Evolutionary conservation across 139 green algal genomes (phyloP), one percentile per base, ranked within the genome.

Genomic region (Chlamydomonas sp.): DNA sequence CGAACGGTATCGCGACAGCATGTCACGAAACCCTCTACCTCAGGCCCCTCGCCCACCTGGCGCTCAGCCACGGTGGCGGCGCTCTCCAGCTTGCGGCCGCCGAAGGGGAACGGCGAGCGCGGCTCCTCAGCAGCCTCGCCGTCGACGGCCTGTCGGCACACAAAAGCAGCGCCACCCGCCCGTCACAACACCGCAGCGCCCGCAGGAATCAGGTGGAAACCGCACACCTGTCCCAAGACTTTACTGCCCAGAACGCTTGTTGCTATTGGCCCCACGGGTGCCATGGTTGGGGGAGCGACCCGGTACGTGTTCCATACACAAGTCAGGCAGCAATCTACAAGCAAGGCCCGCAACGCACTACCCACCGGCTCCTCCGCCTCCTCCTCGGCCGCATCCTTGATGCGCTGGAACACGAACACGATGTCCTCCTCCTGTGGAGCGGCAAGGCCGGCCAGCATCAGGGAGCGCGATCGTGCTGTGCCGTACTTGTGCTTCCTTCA

Each of bases 401-500:
- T 58, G 7, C 88, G 77, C 63, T 85, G 68, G 85, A 93, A 93
- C 72, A 93, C 88, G 86, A 90, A 91, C 80, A 93, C 88, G 5
- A 93, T 87, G 80, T 91, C 77, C 61, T 91, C 90, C 2, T 71
- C 2, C 66, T 3, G n/a, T 66, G 63, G n/a, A 63, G 58, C 59
- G 71, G 71, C 82, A 49, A 49, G 31, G 31, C 31, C 31, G 31
- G 0, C 31, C 31, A 49, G 0, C 31, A 49, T 49, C 0, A 49
- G 31, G 31, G 31, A 49, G 31, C 31, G 31, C 31, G 31, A 49
- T 49, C 31, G 31, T 49, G 31, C 31, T 49, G 31, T 49, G 31
- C 31, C 31, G 31, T 49, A 49, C 31, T 49, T 49, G 31, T 49
- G 31, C 31, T 49, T 49, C 31, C 31, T 49, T 49, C 31, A 49